These are phyloP conservation scores for Basidiobolus meristosporus DNA, from an alignment of 371 early-diverging fungal species.

Conservation along the genomic window DNA sequence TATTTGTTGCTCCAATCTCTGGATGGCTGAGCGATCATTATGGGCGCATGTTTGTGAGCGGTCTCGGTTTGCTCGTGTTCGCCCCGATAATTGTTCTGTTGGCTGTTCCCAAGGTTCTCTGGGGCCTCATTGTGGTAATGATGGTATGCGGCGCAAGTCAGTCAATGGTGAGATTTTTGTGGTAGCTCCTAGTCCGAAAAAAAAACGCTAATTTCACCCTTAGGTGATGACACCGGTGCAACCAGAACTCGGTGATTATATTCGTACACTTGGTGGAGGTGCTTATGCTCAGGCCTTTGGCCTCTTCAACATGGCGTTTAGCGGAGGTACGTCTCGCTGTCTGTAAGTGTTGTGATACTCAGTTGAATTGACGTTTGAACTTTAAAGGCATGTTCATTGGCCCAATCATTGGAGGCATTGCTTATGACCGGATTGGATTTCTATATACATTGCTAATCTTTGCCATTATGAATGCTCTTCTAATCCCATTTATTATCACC, in stretches of 20 bases:
- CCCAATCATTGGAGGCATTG: slow-evolving; percentile 25
- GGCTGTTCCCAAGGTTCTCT: slow-evolving; percentile 7
- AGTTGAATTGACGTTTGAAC: slow-evolving; percentile 13
- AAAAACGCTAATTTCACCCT: slow-evolving; percentile 2
- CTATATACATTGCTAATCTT: slow-evolving; percentile 10
- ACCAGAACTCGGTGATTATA: slow-evolving; percentile 1
- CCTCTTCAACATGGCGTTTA: slow-evolving; percentile 25
- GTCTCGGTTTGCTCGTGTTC: slow-evolving; percentile 27
- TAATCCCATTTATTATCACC: slow-evolving; percentile 8
- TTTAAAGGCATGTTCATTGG: slow-evolving; percentile 22
- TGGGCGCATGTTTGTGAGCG: slow-evolving; percentile 24
- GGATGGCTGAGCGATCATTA: slow-evolving; percentile 33
- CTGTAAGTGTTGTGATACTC: slow-evolving; percentile 1
- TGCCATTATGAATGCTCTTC: slow-evolving; percentile 5
- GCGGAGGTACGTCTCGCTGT: background rate
- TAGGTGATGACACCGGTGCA: slow-evolving; percentile 1
- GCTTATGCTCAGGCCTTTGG: slow-evolving; percentile 33
- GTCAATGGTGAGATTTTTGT: background rate
- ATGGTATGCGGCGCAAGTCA: slow-evolving; percentile 1
- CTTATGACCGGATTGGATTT: slow-evolving; percentile 10
- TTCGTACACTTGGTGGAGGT: slow-evolving; percentile 11
- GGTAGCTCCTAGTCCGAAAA: no score
- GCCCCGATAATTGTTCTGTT: slow-evolving; percentile 22
- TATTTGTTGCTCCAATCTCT: slow-evolving; percentile 29
- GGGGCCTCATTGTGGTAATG: slow-evolving; percentile 2